phyloP scores from a whole-genome alignment of 2,329 filamentous ascomycete species.

The Aspergillus proliferans region DNA sequence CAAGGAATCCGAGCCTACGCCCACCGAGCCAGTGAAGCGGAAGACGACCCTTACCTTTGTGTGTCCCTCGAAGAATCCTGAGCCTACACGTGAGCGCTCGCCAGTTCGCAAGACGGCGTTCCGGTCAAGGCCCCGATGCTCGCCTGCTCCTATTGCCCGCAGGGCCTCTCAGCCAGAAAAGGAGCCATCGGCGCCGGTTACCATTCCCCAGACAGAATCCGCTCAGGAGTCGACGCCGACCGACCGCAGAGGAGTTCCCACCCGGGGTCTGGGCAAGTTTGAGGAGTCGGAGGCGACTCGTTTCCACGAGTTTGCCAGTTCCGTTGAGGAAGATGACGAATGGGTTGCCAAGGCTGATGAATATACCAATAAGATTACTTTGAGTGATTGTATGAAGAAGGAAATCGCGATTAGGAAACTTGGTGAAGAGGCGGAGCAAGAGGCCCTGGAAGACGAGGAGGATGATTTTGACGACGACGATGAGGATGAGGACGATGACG shows the following conservation, averaged over 20 bases:
- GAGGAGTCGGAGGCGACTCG: constrained; percentile 39
- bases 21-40: constrained; percentile 32
- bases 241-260: constrained; percentile 24
- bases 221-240: constrained; percentile 6
- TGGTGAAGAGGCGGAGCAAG: constrained; percentile 84
- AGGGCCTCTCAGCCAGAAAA: constrained; percentile 17
- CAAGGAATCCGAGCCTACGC: constrained; percentile 8
- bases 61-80: constrained; percentile 35
- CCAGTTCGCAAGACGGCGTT: constrained; percentile 17
- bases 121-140: constrained; percentile 29
- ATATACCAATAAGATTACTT: constrained; percentile 66
- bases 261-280: constrained; percentile 33
- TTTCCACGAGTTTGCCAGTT: constrained; percentile 91
- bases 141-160: constrained; percentile 35
- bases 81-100: constrained; percentile 22
- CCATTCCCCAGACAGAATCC: constrained; percentile 7
- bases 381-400: constrained; percentile 82
- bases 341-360: constrained; percentile 73
- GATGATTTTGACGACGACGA: constrained; percentile 49
- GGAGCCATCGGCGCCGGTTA: constrained; percentile 2
- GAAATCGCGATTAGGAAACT: constrained; percentile 82
- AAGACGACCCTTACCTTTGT: constrained; percentile 43
- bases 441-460: constrained; percentile 71
- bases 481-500: constrained; percentile 48
- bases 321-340: constrained; percentile 73